Conservation (phyloP, 1,284 basidiomycete species). For the Ustilago vetiveriae region DNA sequence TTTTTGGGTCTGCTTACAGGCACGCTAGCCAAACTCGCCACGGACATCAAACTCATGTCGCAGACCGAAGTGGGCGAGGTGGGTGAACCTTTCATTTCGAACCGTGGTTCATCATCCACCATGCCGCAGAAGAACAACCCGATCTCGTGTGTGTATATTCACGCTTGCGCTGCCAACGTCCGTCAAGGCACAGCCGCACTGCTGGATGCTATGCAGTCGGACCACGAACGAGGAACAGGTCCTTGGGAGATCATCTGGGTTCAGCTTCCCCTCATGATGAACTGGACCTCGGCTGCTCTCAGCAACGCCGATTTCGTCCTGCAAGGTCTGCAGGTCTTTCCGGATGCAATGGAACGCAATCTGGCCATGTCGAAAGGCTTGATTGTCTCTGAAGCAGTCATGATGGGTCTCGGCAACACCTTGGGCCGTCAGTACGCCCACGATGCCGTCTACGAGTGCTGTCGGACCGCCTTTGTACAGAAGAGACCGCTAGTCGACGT, state of each 20-base stretch:
- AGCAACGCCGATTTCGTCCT: conserved; percentile 6
- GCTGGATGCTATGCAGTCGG: conserved; percentile 5
- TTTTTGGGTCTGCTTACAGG: conserved; percentile 1
- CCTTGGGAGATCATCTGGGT: conserved; percentile 8
- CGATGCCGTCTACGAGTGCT: conserved; percentile 4
- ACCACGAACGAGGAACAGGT: conserved; percentile 7
- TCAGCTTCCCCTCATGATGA: conserved; percentile 6
- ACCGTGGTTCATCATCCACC: conserved; percentile 3
- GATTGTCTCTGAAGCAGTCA: neutral
- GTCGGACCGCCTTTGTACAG: neutral
- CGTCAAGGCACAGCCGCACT: neutral
- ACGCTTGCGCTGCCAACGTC: conserved; percentile 3
- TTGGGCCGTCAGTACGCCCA: conserved; percentile 1
- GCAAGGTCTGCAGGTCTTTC: neutral
- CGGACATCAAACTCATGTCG: conserved; percentile 7
- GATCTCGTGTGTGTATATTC: conserved; percentile 7
- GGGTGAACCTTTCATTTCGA: conserved; percentile 1
- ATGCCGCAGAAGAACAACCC: conserved; percentile 8
- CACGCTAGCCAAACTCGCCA: conserved; percentile 3
- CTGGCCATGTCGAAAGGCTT: neutral
- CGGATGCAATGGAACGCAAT: neutral
- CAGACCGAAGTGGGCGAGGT: conserved; percentile 4
- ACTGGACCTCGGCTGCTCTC: conserved; percentile 2
- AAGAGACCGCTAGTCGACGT: conserved; percentile 2
- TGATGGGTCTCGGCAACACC: conserved; percentile 2